Conservation (phyloP, 495 filamentous ascomycete species). For the Podospora appendiculata region DNA sequence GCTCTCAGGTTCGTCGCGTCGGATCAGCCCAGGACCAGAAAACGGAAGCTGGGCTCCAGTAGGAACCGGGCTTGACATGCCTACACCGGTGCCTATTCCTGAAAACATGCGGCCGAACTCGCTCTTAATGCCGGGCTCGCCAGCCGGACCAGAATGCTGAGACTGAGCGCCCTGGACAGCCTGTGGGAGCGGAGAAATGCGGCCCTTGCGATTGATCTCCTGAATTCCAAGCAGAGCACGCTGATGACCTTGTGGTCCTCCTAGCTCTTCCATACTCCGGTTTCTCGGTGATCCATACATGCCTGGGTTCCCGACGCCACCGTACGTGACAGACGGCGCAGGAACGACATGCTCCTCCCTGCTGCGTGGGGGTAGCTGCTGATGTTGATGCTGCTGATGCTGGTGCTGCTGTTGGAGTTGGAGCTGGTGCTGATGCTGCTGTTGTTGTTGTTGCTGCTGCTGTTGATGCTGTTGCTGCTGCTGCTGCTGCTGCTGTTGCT, state of each 20-base stretch:
- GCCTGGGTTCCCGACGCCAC: constrained; percentile 20
- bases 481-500: constrained; percentile 11
- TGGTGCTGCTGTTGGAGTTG: constrained; percentile 24
- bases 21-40: constrained; percentile 24
- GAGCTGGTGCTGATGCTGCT: constrained; percentile 9
- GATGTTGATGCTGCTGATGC: constrained; percentile 4
- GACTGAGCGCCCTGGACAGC: constrained; percentile 88
- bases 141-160: constrained; percentile 62
- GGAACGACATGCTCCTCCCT: constrained; percentile 31
- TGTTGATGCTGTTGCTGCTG: constrained; percentile 10
- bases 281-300: constrained; percentile 33
- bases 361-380: constrained; percentile 20
- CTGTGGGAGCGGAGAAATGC: constrained; percentile 75
- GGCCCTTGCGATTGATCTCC: constrained; percentile 57
- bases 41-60: constrained; percentile 39
- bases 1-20: constrained; percentile 41
- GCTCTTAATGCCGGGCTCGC: constrained; percentile 80
- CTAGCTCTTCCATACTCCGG: constrained; percentile 51
- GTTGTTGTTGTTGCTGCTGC: constrained; percentile 14
- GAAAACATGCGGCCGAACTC: constrained; percentile 89
- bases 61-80: constrained; percentile 46
- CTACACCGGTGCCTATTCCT: constrained; percentile 80
- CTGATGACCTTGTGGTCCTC: constrained; percentile 34
- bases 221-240: constrained; percentile 49
- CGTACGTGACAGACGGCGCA: constrained; percentile 37